Base-by-base conservation (phyloP, 805 yeast genomes). In the Kockiozyma suomiensis region DNA sequence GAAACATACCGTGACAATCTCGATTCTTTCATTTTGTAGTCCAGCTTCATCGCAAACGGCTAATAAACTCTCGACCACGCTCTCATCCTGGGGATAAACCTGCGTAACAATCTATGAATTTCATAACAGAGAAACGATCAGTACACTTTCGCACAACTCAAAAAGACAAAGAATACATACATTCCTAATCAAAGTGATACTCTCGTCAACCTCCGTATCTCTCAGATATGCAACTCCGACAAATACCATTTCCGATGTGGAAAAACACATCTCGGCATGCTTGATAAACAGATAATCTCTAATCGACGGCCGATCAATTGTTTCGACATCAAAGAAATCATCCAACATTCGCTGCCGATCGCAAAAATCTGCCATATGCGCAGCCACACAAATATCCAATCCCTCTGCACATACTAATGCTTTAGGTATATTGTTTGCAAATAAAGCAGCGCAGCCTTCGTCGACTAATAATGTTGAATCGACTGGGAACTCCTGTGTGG, bases 291-390 rank as follows among this genome's bases (percentile, higher is more conserved):
- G 56, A 64, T 70, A 70, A 37, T 68, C 72, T 8, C 70, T 56
- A 40, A 54, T 33, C 46, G 57, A 54, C 56, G 64, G 59, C 50
- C 56, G 49, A 50, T 53, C 49, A 40, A 64, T 50, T 38, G 61
- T 42, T 2, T 66, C 66, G 10, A 61, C 52, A 37, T 59, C 64
- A 28, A 54, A 45, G 53, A 71, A 73, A 7, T 60, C 64, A 43
- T 65, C 72, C 33, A 73, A 62, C 49, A 70, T 58, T 7, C 73
- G 67, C 23, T 65, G 64, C 4, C 64, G 59, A 35, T 67, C 62
- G 56, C 73, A 70, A 42, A 72, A 59, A 58, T 72, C 70, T 12
- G 70, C 68, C 48, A 70, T 50, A 26, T 65, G 60, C 2, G 75
- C 69, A 0, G 76, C 74, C 7, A 67, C 58, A 21, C 70, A 65